Conservation (phyloP, 148 eudicot genomes). For the Selenicereus undatus region DNA sequence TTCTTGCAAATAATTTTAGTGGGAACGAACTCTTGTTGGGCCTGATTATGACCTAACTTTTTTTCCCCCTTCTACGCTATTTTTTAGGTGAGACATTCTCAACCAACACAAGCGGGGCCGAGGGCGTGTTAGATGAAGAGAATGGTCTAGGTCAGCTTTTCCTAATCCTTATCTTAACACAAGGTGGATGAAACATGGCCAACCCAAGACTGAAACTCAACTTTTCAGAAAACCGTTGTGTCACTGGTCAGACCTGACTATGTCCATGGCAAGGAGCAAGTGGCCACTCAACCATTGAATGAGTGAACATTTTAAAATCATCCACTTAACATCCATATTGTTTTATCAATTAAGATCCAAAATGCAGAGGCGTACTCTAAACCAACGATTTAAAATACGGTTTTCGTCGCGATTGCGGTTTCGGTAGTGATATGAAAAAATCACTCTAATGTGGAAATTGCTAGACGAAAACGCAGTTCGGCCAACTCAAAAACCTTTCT, state of each 20-base stretch:
- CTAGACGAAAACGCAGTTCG: too few species aligned
- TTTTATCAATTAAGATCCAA: not conserved
- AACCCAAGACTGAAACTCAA: not conserved
- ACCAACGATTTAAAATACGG: too few species aligned
- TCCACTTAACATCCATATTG: not conserved
- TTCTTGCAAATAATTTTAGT: not conserved
- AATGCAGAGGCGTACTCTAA: not conserved
- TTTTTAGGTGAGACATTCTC: not conserved
- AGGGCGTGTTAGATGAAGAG: not conserved
- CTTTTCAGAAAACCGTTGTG: not conserved
- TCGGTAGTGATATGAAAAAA: too few species aligned
- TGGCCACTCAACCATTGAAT: not conserved
- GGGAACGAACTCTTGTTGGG: not conserved
- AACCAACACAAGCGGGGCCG: not conserved
- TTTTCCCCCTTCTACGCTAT: too few species aligned
- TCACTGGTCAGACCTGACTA: not conserved
- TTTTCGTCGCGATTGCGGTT: too few species aligned
- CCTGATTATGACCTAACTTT: not conserved
- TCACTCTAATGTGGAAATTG: too few species aligned
- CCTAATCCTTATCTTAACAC: not conserved
- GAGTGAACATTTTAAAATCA: not conserved
- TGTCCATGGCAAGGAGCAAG: not conserved
- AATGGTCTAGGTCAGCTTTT: not conserved
- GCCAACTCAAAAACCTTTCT: too few species aligned
- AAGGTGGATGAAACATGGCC: not conserved